A percentile compares a stretch with the other conserved stretches of the same genome.
Conservation (phyloP, 2,329 filamentous ascomycete genomes). For the Xylaria hypoxylon region DNA sequence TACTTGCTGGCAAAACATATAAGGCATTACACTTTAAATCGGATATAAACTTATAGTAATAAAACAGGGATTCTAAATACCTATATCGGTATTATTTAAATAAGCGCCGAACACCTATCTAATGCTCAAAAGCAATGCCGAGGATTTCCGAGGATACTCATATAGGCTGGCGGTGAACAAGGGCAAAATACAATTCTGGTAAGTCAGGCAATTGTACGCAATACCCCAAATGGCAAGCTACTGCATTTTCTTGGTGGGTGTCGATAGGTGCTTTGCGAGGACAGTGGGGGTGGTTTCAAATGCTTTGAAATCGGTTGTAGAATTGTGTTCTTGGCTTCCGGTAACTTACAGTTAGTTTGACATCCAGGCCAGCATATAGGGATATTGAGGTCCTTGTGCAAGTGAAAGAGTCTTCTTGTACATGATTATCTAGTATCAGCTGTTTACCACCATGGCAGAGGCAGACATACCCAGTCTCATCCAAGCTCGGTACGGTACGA, state of each 20-base stretch:
- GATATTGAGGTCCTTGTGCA: not conserved
- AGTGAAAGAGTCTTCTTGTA: not conserved
- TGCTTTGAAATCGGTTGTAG: not conserved
- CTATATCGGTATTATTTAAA: not conserved
- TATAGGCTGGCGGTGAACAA: slow-evolving; percentile 17
- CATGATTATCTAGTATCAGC: not conserved
- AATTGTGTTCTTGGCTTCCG: not conserved
- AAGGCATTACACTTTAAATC: too few relatives aligned
- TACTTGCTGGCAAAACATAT: too few relatives aligned
- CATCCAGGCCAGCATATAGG: not conserved
- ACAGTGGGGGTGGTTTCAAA: slow-evolving; percentile 5
- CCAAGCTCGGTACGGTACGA: slow-evolving; percentile 41
- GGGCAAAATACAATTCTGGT: slow-evolving; percentile 13
- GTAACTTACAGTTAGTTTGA: not conserved
- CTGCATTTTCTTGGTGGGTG: not conserved
- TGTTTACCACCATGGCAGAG: slow-evolving; percentile 33
- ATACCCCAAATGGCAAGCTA: slow-evolving; percentile 23
- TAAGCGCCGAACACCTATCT: not conserved
- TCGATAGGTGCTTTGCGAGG: slow-evolving; percentile 1
- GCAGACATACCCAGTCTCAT: slow-evolving; percentile 38
- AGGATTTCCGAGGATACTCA: not conserved
- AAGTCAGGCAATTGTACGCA: slow-evolving; percentile 34
- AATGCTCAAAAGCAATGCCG: not conserved
- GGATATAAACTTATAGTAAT: too few relatives aligned
- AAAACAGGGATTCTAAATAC: not conserved